phyloP scores from a whole-genome alignment of 2,329 filamentous ascomycete genomes.

The Paramyrothecium sp. region DNA sequence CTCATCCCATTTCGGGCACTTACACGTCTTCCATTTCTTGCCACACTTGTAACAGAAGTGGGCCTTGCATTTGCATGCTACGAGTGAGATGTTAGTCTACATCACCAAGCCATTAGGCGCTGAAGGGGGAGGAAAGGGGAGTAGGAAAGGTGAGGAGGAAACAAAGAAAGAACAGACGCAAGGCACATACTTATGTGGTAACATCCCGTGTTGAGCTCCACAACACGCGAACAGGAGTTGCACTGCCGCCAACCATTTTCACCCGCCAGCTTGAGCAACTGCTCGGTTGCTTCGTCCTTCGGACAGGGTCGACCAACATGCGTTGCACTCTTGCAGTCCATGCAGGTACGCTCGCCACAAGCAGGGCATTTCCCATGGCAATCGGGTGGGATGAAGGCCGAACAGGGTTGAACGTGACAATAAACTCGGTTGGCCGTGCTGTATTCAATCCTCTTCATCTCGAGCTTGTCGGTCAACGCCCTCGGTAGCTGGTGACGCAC shows the following conservation, averaged over 20 bases:
- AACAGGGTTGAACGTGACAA: constrained; percentile 42
- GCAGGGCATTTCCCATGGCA: not conserved
- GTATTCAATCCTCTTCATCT: constrained; percentile 46
- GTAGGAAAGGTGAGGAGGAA: not conserved
- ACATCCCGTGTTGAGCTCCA: constrained; percentile 48
- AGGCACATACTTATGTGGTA: constrained; percentile 51
- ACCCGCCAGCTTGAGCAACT: constrained; percentile 35
- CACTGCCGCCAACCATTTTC: constrained; percentile 50
- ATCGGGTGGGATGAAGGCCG: not conserved
- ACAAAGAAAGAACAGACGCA: not conserved
- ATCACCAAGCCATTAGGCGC: no score
- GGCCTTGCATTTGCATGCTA: constrained; percentile 39
- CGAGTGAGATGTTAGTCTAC: not conserved
- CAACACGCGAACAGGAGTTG: constrained; percentile 35
- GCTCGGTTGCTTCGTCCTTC: constrained; percentile 34
- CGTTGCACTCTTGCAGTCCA: constrained; percentile 42
- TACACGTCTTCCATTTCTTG: constrained; percentile 34
- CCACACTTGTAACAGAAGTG: constrained; percentile 47
- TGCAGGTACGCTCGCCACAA: constrained; percentile 39
- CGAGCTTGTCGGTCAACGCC: constrained; percentile 32
- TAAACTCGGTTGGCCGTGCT: constrained; percentile 48
- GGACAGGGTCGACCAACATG: constrained; percentile 31
- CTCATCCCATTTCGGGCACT: constrained; percentile 34
- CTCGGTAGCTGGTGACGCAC: constrained; percentile 33
- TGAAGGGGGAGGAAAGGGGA: no score